A percentile compares a stretch with the other conserved stretches of the same genome.
These are phyloP conservation scores for Calonectria crousiana DNA, from an alignment of 2,329 filamentous ascomycete genomes.

Conservation along the genomic window DNA sequence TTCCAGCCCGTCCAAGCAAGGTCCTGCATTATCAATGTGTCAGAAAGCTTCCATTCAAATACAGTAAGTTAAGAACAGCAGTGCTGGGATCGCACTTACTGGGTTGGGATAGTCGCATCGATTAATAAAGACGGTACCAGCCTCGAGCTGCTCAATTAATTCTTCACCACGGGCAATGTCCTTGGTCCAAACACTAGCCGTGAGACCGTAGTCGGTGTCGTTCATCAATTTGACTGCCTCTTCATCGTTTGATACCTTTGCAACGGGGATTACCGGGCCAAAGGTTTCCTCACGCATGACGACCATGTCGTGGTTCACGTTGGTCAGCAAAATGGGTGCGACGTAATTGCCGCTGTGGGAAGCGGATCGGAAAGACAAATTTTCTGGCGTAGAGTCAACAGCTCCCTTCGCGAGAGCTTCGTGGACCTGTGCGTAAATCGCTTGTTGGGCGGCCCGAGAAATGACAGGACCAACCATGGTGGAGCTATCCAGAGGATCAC, in stretches of 20 bases:
- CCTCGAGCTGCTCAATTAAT: slow-evolving; percentile 83
- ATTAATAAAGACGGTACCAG: slow-evolving; percentile 95
- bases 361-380: slow-evolving; percentile 77
- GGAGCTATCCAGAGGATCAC: slow-evolving; percentile 82
- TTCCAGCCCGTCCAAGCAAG: slow-evolving; percentile 97
- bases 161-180: slow-evolving; percentile 80
- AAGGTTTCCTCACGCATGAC: slow-evolving; percentile 96
- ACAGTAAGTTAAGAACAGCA: neutral
- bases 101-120: slow-evolving; percentile 90
- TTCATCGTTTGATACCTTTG: slow-evolving; percentile 83
- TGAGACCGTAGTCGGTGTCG: slow-evolving; percentile 91
- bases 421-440: slow-evolving; percentile 81
- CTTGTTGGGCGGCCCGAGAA: slow-evolving; percentile 79
- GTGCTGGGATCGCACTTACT: slow-evolving; percentile 62
- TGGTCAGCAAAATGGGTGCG: slow-evolving; percentile 81
- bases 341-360: slow-evolving; percentile 86
- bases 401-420: slow-evolving; percentile 87
- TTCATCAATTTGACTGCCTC: slow-evolving; percentile 91
- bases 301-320: slow-evolving; percentile 82
- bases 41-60: neutral
- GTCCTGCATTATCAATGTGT: slow-evolving; percentile 66
- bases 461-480: slow-evolving; percentile 91
- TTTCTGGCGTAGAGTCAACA: slow-evolving; percentile 83
- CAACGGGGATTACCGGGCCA: slow-evolving; percentile 90
- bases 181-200: slow-evolving; percentile 95